Base-by-base conservation (phyloP, 441 rosid species). In the Pelargonium australe region DNA sequence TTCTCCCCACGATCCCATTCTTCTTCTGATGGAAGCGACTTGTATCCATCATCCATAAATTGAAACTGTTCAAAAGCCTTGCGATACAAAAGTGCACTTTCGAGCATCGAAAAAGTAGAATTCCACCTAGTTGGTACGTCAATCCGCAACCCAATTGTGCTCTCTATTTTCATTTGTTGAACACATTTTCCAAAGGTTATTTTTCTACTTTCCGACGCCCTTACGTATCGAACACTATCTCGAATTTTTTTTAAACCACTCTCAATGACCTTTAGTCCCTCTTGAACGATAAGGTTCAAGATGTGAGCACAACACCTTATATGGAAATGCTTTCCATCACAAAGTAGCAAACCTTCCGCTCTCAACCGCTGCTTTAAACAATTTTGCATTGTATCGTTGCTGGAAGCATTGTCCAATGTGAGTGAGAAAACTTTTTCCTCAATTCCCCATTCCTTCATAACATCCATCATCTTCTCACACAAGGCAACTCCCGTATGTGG, bases 241-340 rank as follows among this genome's bases (percentile, higher is more conserved):
- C 19, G 62, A 13, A 64, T n/a, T 41, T 58, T 68, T 1, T 1
- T 63, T 19, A 1, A 68, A 1, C 12, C 10, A 4, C 17, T 14
- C 63, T 37, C 65, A 10, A 53, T 19, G 0, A 49, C 60, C 43
- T 73, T 68, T 9, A 73, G 2, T 13, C 72, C 72, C 3, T 73
- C 69, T 53, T 57, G 55, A 6, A 43, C 65, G 0, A 66, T 67
- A 49, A 62, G 67, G 16, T 72, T 58, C 10, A 72, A 34, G 11
- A 58, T 68, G 47, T 76, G 70, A n/a, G 67, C 75, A 14, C 47
- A 68, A 68, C 73, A 76, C 1, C 71, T 19, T 4, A 69, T 1
- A 34, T 72, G 70, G 9, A 65, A 62, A 13, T 43, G 31, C 11
- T 55, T 47, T 7, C 69, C 74, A 37, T 34, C 12, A 2, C 40